Conservation (phyloP, 2,329 filamentous ascomycete genomes). For the Penicillium sp. region DNA sequence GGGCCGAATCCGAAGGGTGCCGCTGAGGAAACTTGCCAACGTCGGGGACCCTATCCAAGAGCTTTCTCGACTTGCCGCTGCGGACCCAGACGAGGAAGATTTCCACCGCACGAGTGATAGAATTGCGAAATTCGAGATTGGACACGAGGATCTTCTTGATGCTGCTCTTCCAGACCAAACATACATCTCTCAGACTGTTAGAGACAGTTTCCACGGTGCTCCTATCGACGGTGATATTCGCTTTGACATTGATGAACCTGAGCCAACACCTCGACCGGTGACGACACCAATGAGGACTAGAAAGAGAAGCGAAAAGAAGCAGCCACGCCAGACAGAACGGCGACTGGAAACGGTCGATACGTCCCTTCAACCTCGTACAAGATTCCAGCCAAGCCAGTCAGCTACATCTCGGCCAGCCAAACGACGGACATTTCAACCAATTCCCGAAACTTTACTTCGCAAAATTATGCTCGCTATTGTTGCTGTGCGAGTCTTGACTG, state of each 20-base stretch:
- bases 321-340: constrained; percentile 9
- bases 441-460: constrained; percentile 35
- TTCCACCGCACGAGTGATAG: constrained; percentile 27
- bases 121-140: constrained; percentile 45
- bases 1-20: background rate
- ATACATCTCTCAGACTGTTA: constrained; percentile 46
- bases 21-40: background rate
- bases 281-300: constrained; percentile 12
- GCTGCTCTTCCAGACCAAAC: constrained; percentile 23
- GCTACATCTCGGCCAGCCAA: constrained; percentile 14
- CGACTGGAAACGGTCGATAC: constrained; percentile 33
- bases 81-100: constrained; percentile 15
- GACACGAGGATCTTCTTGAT: constrained; percentile 35
- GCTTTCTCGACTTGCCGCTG: constrained; percentile 36
- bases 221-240: constrained; percentile 38
- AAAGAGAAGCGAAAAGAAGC: background rate
- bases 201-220: constrained; percentile 34
- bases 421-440: constrained; percentile 21
- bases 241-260: constrained; percentile 34
- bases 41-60: constrained; percentile 28
- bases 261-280: background rate
- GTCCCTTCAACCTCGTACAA: background rate
- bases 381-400: constrained; percentile 3
- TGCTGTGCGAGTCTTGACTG: constrained; percentile 50
- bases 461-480: constrained; percentile 49